Evolutionary conservation across 257 asterid genomes (phyloP).

Genomic region (Fraxinus cuspidata): DNA sequence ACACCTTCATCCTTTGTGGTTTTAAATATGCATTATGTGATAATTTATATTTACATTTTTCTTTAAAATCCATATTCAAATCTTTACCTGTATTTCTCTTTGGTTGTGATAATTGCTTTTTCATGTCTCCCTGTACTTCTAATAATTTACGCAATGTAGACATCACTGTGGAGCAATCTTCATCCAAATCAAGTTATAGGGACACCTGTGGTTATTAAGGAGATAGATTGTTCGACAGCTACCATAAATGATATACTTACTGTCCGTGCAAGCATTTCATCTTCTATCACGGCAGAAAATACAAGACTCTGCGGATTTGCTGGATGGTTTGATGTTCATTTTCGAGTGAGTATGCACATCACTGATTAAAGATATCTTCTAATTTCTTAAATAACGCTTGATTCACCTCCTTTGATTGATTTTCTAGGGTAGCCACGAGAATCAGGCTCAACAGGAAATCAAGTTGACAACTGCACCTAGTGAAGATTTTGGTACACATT

Average conservation of each 20-base stretch:
- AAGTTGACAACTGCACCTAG: slow-evolving; percentile 87
- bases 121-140: slow-evolving; percentile 16
- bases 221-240: slow-evolving; percentile 76
- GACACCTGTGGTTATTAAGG: slow-evolving; percentile 64
- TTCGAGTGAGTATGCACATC: slow-evolving; percentile 65
- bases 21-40: not conserved
- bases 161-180: slow-evolving; percentile 84
- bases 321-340: slow-evolving; percentile 99
- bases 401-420: slow-evolving; percentile 32
- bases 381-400: slow-evolving; percentile 1
- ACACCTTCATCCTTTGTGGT: slow-evolving; percentile 1
- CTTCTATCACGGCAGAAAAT: slow-evolving; percentile 61
- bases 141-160: slow-evolving; percentile 44
- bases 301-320: slow-evolving; percentile 79
- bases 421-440: slow-evolving; percentile 60
- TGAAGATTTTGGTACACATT: slow-evolving; percentile 71
- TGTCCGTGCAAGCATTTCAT: slow-evolving; percentile 58
- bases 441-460: slow-evolving; percentile 69
- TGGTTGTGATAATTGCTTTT: slow-evolving; percentile 2
- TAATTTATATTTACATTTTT: not conserved
- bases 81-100: not conserved
- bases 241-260: slow-evolving; percentile 58
- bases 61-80: not conserved
- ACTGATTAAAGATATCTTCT: slow-evolving; percentile 10
- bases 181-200: slow-evolving; percentile 88